These are phyloP conservation scores for Schoenoplectus tabernaemontani DNA, from an alignment of 202 grass and related monocot species.

Conservation along the genomic window DNA sequence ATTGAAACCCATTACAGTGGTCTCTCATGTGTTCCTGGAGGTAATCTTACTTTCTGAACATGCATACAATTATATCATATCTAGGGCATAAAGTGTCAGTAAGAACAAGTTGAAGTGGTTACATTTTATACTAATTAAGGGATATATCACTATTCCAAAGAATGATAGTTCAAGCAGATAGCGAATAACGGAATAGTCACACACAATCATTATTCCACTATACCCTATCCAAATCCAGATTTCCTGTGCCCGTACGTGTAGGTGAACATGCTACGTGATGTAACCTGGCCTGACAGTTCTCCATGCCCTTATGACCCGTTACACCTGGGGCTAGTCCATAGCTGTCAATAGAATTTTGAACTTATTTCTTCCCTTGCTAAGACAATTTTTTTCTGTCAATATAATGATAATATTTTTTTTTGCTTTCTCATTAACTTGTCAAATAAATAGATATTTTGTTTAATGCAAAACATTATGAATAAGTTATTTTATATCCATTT, in stretches of 20 bases:
- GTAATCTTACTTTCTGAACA: neutral
- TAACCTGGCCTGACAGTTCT: neutral
- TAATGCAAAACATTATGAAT: too few relatives aligned
- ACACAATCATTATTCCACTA: constrained; percentile 1
- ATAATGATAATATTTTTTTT: too few relatives aligned
- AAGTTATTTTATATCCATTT: too few relatives aligned
- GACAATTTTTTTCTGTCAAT: neutral
- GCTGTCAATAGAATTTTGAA: neutral
- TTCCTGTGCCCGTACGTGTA: neutral
- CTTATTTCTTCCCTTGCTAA: neutral
- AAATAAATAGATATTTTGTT: too few relatives aligned
- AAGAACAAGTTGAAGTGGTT: neutral
- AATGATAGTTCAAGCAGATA: neutral
- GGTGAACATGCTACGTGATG: neutral
- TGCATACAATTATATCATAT: neutral
- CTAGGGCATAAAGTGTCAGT: neutral
- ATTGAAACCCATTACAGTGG: neutral
- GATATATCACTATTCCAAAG: neutral
- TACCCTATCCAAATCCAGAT: neutral
- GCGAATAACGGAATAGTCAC: neutral
- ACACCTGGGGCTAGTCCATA: neutral
- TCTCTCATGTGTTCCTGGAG: neutral
- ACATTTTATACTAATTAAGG: neutral
- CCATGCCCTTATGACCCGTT: neutral
- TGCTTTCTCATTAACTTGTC: too few relatives aligned